Evolutionary conservation across 768 basidiomycete genomes (phyloP).

Genomic region (Xerocomus brunneocitrinus): DNA sequence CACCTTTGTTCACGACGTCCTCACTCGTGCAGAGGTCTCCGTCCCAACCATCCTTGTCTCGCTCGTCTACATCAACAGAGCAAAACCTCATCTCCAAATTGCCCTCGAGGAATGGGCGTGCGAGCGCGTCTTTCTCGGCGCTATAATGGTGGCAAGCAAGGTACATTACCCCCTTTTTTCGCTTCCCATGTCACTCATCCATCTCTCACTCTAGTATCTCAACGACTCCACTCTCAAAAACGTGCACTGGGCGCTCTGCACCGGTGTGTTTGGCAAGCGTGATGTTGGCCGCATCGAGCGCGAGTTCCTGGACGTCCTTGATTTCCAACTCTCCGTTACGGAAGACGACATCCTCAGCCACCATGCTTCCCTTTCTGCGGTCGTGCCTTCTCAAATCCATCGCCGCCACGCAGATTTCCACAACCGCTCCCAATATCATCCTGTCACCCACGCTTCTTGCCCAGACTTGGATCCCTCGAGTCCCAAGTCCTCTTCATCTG

Average conservation of each 20-base stretch:
- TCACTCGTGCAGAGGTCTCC: constrained; percentile 69
- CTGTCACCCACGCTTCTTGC: constrained; percentile 22
- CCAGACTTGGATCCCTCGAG: constrained; percentile 44
- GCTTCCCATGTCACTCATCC: constrained; percentile 18
- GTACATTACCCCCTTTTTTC: constrained; percentile 33
- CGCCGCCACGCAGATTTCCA: constrained; percentile 26
- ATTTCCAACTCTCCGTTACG: constrained; percentile 64
- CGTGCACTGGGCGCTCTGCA: constrained; percentile 85
- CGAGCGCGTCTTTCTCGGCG: constrained; percentile 87
- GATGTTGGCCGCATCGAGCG: constrained; percentile 79
- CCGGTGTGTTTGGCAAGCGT: constrained; percentile 75
- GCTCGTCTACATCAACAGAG: constrained; percentile 73
- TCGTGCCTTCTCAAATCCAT: constrained; percentile 24
- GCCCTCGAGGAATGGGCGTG: constrained; percentile 82
- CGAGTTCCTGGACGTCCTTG: constrained; percentile 76
- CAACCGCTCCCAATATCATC: constrained; percentile 16
- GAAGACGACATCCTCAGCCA: constrained; percentile 59
- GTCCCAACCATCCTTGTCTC: constrained; percentile 64
- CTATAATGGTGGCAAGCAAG: constrained; percentile 85
- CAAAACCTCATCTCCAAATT: constrained; percentile 75
- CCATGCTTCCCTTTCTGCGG: constrained; percentile 33
- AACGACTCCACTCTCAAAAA: constrained; percentile 92
- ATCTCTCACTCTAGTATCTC: constrained; percentile 48
- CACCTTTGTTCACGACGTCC: constrained; percentile 62
- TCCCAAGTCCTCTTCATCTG: constrained; percentile 35